phyloP scores from a whole-genome alignment of 331 rosid genomes.

The Quercus phellos region DNA sequence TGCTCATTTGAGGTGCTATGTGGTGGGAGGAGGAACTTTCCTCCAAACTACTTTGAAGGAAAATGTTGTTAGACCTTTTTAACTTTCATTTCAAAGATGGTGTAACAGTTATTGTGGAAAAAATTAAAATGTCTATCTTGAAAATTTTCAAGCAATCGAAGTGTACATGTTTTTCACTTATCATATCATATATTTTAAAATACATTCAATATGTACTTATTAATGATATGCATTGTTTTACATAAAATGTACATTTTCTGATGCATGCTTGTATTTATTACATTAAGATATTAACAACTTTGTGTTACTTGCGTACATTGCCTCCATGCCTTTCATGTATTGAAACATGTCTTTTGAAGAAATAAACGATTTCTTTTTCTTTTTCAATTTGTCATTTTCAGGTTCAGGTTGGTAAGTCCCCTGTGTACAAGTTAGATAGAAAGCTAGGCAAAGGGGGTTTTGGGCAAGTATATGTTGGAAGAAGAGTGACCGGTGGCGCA shows the following conservation, averaged over 20 bases:
- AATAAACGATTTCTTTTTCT: background rate
- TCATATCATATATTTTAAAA: background rate
- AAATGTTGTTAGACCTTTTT: background rate
- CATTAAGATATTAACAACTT: background rate
- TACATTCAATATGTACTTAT: background rate
- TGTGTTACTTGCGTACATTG: background rate
- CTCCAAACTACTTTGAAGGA: too few species aligned
- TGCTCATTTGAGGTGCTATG: too few species aligned
- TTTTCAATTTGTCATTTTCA: slow-evolving; percentile 23
- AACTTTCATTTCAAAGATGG: background rate
- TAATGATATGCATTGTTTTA: background rate
- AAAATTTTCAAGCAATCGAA: background rate
- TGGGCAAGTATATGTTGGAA: slow-evolving; percentile 94
- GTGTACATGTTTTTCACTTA: background rate
- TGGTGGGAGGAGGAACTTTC: too few species aligned
- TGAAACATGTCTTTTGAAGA: background rate
- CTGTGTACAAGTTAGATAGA: slow-evolving; percentile 75
- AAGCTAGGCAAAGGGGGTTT: slow-evolving; percentile 95
- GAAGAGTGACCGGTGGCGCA: slow-evolving; percentile 69
- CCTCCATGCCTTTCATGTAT: background rate
- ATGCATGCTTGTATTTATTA: background rate
- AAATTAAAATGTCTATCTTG: background rate
- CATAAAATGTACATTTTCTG: background rate
- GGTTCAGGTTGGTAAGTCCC: slow-evolving; percentile 96
- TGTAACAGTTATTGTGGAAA: background rate